Base-by-base conservation (phyloP, 129 eudicot species). In the Flaveria linearis region DNA sequence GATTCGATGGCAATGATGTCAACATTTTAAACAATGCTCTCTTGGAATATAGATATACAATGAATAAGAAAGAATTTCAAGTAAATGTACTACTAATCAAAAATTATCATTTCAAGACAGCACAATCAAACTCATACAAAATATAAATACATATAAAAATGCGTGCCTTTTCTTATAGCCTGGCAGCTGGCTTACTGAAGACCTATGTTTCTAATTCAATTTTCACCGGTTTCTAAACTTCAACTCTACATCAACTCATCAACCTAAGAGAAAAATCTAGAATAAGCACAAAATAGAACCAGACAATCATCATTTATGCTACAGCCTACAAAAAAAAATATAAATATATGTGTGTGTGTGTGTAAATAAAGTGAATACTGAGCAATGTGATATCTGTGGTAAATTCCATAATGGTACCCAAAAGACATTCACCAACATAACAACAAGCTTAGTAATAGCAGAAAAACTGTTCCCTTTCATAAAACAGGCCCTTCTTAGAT, bases 261-360 rank as follows among this genome's bases (percentile, higher is more conserved):
- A n/a, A 50, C 10, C 17, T 41, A 22, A 49, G 23, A 65, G 66
- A 30, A 50, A 10, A 58, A 9, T 57, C 9, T 8, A 20, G 12
- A 9, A 52, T 9, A 63, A 6, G 43, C 13, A 28, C 18, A 30
- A 28, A 15, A 15, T 30, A 26, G 5, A 63, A 63, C 68, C 30
- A n/a, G 9, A 41, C 52, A 72, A 72, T 22, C 76, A 72, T 18
- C 76, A 39, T 8, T 14, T 18, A 72, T 39, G 20, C 52, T 20
- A 7, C 33, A 3, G 33, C 33, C 33, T 28, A 28, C 36, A 72
- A 17, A 13, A 3, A 3, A 53, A 52, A 71, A 26, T 15, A 69
- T 3, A 10, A 10, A 13, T 20, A 46, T 3, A 22, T 46, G 20
- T 23, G 22, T 1, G 12, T 25, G 14, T 12, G 22, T 1, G 12